A percentile compares a stretch with the other conserved stretches of the same genome.
Conservation (phyloP, 2,329 filamentous ascomycete genomes). For the Lasiodiplodia sp. region DNA sequence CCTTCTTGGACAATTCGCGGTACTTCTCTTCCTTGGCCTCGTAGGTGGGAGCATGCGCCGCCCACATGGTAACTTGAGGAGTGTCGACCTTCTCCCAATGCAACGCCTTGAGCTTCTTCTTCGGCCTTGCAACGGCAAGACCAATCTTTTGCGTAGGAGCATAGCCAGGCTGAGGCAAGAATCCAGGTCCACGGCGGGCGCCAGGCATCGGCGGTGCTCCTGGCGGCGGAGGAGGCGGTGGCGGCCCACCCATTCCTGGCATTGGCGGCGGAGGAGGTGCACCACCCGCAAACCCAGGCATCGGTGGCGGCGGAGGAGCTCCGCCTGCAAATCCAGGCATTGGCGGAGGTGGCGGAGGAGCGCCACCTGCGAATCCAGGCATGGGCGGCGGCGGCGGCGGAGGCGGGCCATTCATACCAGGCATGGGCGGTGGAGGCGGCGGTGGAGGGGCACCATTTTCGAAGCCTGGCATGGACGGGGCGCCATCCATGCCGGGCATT, state of each 20-base stretch:
- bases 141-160: slow-evolving; percentile 66
- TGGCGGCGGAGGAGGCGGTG: slow-evolving; percentile 56
- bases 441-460: slow-evolving; percentile 46
- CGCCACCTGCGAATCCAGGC: slow-evolving; percentile 49
- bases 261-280: slow-evolving; percentile 56
- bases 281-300: slow-evolving; percentile 51
- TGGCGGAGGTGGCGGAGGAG: slow-evolving; percentile 53
- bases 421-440: slow-evolving; percentile 55
- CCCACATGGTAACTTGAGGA: slow-evolving; percentile 92
- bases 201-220: slow-evolving; percentile 70
- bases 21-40: slow-evolving; percentile 96
- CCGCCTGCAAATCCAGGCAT: slow-evolving; percentile 56
- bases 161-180: slow-evolving; percentile 70
- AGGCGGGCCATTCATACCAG: slow-evolving; percentile 45
- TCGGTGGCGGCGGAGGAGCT: slow-evolving; percentile 50
- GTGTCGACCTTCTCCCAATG: slow-evolving; percentile 99
- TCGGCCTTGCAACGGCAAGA: slow-evolving; percentile 83
- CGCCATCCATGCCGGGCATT: slow-evolving; percentile 31
- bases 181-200: slow-evolving; percentile 68
- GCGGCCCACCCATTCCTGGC: slow-evolving; percentile 47
- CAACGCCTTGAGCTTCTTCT: slow-evolving; percentile 99
- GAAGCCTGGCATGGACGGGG: slow-evolving; percentile 42
- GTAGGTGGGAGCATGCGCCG: slow-evolving; percentile 81
- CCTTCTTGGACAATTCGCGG: slow-evolving; percentile 88
- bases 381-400: slow-evolving; percentile 49